Conservation (phyloP, 2,329 filamentous ascomycete species). For the Aspergillus neoniger region DNA sequence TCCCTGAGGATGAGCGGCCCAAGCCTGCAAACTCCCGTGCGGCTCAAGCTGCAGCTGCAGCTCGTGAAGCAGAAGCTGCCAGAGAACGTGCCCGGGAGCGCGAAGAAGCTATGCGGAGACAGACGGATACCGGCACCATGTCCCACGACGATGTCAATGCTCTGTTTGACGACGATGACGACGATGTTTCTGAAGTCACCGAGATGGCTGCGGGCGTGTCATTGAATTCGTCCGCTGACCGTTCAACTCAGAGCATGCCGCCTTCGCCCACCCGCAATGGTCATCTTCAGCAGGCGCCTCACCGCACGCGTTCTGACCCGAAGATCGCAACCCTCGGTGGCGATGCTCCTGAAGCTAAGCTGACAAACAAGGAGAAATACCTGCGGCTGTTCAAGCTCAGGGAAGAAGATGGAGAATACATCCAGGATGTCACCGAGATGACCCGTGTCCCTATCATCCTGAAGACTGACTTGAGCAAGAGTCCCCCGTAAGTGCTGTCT, state of each 20-base stretch:
- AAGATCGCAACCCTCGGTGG: conserved; percentile 70
- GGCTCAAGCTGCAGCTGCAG: conserved; percentile 73
- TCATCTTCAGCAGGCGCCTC: conserved; percentile 67
- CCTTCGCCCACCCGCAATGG: conserved; percentile 82
- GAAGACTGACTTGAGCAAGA: conserved; percentile 98
- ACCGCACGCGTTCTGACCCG: conserved; percentile 92
- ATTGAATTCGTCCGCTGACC: conserved; percentile 68
- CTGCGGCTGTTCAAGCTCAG: conserved; percentile 83
- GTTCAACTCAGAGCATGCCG: conserved; percentile 92
- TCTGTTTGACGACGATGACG: conserved; percentile 93
- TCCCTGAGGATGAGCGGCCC: conserved; percentile 94
- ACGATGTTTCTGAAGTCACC: conserved; percentile 83
- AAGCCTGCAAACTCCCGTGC: conserved; percentile 77
- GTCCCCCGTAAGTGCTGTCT: conserved; percentile 82
- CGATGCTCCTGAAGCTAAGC: conserved; percentile 74
- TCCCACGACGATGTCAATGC: conserved; percentile 91
- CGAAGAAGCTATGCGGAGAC: conserved; percentile 87
- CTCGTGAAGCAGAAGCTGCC: conserved; percentile 77
- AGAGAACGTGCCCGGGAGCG: conserved; percentile 80
- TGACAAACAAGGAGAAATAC: conserved; percentile 96
- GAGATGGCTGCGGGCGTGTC: conserved; percentile 91
- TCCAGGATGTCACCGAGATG: conserved; percentile 98
- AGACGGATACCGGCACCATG: conserved; percentile 92
- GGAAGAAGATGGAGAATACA: conserved; percentile 92
- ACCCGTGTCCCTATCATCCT: conserved; percentile 94